phyloP scores from a whole-genome alignment of 1,139 yeast genomes.

The Suhomyces chickasaworum region DNA sequence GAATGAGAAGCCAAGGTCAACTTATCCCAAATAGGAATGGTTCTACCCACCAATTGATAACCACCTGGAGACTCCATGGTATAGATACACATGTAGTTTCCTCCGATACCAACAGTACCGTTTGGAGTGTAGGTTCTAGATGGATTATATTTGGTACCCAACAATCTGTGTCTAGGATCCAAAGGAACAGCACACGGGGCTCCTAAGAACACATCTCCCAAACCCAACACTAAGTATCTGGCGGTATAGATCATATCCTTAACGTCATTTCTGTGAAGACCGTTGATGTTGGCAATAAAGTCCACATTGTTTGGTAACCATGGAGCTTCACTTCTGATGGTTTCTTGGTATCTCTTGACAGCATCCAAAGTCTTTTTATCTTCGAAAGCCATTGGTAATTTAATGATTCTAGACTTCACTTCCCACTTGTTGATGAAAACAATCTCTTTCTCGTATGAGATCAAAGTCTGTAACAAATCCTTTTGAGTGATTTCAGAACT shows the following conservation, averaged over 20 bases:
- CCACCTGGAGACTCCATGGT: constrained; percentile 99
- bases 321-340: constrained; percentile 90
- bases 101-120: constrained; percentile 97
- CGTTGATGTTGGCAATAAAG: constrained; percentile 87
- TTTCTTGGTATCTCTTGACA: constrained; percentile 87
- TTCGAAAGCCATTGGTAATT: constrained; percentile 95
- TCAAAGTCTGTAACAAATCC: constrained; percentile 60
- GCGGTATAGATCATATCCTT: constrained; percentile 85
- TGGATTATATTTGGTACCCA: constrained; percentile 95
- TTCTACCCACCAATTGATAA: constrained; percentile 93
- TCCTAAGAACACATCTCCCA: constrained; percentile 96
- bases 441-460: constrained; percentile 75
- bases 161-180: constrained; percentile 90
- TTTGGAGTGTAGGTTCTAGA: constrained; percentile 94
- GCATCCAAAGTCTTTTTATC: constrained; percentile 87
- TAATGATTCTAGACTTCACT: constrained; percentile 78
- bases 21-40: constrained; percentile 98
- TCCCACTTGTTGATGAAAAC: constrained; percentile 78
- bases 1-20: constrained; percentile 72
- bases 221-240: constrained; percentile 85
- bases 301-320: constrained; percentile 98
- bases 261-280: constrained; percentile 72
- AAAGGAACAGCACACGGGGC: constrained; percentile 98
- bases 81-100: constrained; percentile 97
- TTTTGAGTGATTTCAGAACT: constrained; percentile 66